phyloP scores from a whole-genome alignment of 2,329 filamentous ascomycete species.

The Trichoderma citrinoviride region DNA sequence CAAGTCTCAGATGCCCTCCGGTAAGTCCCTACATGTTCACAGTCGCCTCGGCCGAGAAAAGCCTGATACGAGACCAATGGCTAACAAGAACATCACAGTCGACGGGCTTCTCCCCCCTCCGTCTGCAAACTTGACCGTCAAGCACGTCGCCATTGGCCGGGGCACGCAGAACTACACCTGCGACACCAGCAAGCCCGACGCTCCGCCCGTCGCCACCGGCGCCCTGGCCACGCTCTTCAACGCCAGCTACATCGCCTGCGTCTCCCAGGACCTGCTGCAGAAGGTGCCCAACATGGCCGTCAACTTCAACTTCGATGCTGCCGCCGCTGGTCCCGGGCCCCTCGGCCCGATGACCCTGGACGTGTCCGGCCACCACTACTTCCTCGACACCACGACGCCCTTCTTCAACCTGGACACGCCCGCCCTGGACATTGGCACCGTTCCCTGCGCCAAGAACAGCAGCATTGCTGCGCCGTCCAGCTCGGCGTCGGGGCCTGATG shows the following conservation, averaged over 20 bases:
- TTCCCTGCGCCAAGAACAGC: constrained; percentile 60
- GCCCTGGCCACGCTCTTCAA: constrained; percentile 86
- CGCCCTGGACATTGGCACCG: constrained; percentile 54
- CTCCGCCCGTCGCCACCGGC: constrained; percentile 63
- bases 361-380: constrained; percentile 78
- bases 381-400: constrained; percentile 66
- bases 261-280: constrained; percentile 64
- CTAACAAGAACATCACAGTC: neutral
- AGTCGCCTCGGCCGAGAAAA: neutral
- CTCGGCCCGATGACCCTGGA: constrained; percentile 59
- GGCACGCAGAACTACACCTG: constrained; percentile 96
- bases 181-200: constrained; percentile 55
- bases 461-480: constrained; percentile 60
- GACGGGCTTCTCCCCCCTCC: constrained; percentile 57
- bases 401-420: constrained; percentile 74
- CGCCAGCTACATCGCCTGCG: constrained; percentile 72
- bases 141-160: constrained; percentile 80
- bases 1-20: constrained; percentile 48
- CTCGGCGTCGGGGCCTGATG: constrained; percentile 58
- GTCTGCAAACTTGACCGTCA: constrained; percentile 58
- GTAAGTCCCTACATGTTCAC: constrained; percentile 37
- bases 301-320: constrained; percentile 51
- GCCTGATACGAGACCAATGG: neutral
- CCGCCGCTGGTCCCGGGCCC: constrained; percentile 37
- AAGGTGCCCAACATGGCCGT: constrained; percentile 66